Percentiles rank a stretch among this genome's conserved stretches.
These are phyloP conservation scores for Gymnopilus dilepis DNA, from an alignment of 768 basidiomycete species.

Conservation along the genomic window DNA sequence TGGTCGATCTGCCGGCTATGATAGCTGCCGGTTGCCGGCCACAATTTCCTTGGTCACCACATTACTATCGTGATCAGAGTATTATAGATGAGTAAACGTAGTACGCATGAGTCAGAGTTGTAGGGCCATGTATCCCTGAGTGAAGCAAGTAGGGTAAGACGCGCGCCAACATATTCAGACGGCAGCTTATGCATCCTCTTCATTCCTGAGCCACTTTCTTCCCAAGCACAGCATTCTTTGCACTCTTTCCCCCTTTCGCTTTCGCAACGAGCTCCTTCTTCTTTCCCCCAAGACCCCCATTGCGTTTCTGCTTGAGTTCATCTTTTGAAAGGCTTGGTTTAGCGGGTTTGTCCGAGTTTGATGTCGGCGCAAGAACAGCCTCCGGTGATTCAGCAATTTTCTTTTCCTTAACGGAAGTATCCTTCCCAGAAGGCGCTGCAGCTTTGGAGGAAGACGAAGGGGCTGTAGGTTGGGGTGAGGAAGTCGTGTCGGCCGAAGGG, in stretches of 20 bases:
- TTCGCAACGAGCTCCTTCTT: conserved; percentile 57
- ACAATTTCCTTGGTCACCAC: not conserved
- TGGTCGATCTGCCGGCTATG: not conserved
- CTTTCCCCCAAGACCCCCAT: conserved; percentile 50
- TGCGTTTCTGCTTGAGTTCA: conserved; percentile 61
- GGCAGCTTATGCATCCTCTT: conserved; percentile 1
- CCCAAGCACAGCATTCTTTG: conserved; percentile 60
- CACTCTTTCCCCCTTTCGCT: conserved; percentile 49
- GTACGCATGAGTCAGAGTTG: not conserved
- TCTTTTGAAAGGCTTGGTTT: conserved; percentile 39
- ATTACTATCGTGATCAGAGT: not conserved
- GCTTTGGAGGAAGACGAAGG: conserved; percentile 11
- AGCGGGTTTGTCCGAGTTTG: conserved; percentile 22
- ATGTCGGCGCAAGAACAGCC: conserved; percentile 14
- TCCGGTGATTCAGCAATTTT: conserved; percentile 22
- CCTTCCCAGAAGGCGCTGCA: conserved; percentile 19
- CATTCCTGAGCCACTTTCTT: conserved; percentile 50
- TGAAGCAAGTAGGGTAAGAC: not conserved
- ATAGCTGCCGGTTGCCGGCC: not conserved
- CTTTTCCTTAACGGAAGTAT: conserved; percentile 22
- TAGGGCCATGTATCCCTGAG: not conserved
- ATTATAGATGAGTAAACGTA: not conserved
- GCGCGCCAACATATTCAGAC: not conserved
- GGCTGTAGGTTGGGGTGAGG: conserved; percentile 9
- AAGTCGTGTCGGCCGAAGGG: conserved; percentile 2